Evolutionary conservation across 202 grass and related monocot genomes (phyloP).

Genomic region (Carex arenaria): DNA sequence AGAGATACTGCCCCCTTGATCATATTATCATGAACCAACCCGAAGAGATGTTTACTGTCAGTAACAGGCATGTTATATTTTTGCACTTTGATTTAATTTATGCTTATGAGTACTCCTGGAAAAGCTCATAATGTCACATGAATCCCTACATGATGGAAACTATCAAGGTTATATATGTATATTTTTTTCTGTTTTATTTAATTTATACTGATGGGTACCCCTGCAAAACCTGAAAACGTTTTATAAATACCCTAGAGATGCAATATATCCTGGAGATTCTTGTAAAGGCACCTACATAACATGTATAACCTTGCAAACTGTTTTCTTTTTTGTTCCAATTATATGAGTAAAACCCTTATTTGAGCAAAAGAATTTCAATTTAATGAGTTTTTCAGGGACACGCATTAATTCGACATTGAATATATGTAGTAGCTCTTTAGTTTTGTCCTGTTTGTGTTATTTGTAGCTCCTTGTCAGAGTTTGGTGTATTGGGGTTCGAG

Average conservation of each 20-base stretch:
- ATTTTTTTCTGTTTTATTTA: background rate
- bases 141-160: background rate
- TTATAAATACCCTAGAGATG: background rate
- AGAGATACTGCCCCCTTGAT: constrained; percentile 72
- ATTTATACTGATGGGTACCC: background rate
- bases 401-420: background rate
- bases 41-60: constrained; percentile 90
- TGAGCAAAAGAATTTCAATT: background rate
- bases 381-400: background rate
- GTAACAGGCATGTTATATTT: constrained; percentile 63
- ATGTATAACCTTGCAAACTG: background rate
- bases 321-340: background rate
- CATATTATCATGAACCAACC: constrained; percentile 89
- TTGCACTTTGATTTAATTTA: background rate
- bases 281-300: background rate
- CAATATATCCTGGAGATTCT: background rate
- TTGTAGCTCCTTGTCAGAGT: constrained; percentile 87
- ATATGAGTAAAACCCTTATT: background rate
- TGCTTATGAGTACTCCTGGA: background rate
- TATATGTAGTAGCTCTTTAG: background rate
- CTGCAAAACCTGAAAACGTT: background rate
- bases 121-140: background rate
- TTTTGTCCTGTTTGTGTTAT: constrained; percentile 4
- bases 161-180: background rate
- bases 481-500: constrained; percentile 93